Evolutionary conservation across 331 rosid genomes (phyloP), one percentile per base, ranked within the genome.

Genomic region (Malus hybrid): DNA sequence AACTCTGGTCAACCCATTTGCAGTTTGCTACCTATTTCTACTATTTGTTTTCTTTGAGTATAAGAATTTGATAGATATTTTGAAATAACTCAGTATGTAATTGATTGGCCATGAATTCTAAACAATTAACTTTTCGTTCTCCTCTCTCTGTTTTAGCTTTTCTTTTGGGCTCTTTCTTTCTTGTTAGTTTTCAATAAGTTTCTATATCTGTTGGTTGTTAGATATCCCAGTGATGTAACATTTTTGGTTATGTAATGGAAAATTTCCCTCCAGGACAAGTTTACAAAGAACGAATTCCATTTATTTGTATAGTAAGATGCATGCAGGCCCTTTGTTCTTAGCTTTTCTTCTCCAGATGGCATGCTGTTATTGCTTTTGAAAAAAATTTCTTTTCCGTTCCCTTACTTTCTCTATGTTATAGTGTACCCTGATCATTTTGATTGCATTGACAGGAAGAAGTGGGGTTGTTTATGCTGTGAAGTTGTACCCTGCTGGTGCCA

Each of bases 401-500:
- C 63, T 46, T 63, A 18, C 24, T 46, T 22, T 19, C 75, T 42
- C 6, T 63, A 44, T 15, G 24, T 75, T 62, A 46, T 34, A 70
- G 48, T 61, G 68, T 22, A 13, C 50, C 53, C 9, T 66, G 48
- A 78, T 70, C 7, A 70, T 86, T 71, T 61, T 70, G 71, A 70
- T 73, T 82, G 68, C 28, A 6, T 73, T 82, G 65, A 66, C 85
- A 93, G 96, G 83, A 84, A 84, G 61, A 84, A 93, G 97, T 85
- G 95, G 93, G 71, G 74, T 77, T 73, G 85, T 93, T 62, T 89
- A 69, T 86, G 96, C 90, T 79, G 95, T 93, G 74, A 93, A 93
- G 82, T 74, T 93, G 85, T 93, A 93, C 80, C 98, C 97, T 81
- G 97, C 96, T 77, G 98, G 96, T 79, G 96, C 98, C 14, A 94